These are phyloP conservation scores for Fomitiporia mediterranea DNA, from an alignment of 1,284 basidiomycete species.

Conservation along the genomic window DNA sequence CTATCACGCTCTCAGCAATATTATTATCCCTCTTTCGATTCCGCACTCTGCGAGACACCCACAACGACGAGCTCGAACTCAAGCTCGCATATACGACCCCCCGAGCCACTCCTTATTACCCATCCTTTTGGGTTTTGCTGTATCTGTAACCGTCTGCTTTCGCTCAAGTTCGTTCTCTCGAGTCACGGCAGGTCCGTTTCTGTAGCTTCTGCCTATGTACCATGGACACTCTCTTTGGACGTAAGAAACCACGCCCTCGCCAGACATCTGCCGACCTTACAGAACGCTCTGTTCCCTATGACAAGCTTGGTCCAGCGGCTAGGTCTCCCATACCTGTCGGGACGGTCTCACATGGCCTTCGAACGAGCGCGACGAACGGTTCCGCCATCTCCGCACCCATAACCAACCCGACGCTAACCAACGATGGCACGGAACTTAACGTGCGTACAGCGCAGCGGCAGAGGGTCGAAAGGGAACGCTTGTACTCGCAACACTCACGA, in stretches of 20 bases:
- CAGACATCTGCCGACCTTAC: conserved; percentile 40
- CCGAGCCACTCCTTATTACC: too few relatives aligned
- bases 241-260: conserved; percentile 41
- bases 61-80: too few relatives aligned
- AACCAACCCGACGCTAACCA: conserved; percentile 70
- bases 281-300: conserved; percentile 69
- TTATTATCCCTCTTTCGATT: too few relatives aligned
- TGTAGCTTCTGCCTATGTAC: conserved; percentile 11
- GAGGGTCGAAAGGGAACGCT: conserved; percentile 49
- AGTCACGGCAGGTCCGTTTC: conserved; percentile 14
- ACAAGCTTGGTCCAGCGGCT: conserved; percentile 53
- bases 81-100: too few relatives aligned
- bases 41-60: too few relatives aligned
- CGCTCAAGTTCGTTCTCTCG: not conserved
- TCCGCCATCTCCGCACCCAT: conserved; percentile 65
- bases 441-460: conserved; percentile 45
- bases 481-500: conserved; percentile 36
- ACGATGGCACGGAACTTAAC: conserved; percentile 65
- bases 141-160: conserved; percentile 13
- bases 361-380: conserved; percentile 30
- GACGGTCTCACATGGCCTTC: conserved; percentile 52
- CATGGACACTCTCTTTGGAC: conserved; percentile 37
- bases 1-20: too few relatives aligned
- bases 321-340: conserved; percentile 56
- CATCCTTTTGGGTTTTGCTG: too few relatives aligned